These are phyloP conservation scores for Volvox africanus DNA, from an alignment of 139 green algal genomes.

Conservation along the genomic window DNA sequence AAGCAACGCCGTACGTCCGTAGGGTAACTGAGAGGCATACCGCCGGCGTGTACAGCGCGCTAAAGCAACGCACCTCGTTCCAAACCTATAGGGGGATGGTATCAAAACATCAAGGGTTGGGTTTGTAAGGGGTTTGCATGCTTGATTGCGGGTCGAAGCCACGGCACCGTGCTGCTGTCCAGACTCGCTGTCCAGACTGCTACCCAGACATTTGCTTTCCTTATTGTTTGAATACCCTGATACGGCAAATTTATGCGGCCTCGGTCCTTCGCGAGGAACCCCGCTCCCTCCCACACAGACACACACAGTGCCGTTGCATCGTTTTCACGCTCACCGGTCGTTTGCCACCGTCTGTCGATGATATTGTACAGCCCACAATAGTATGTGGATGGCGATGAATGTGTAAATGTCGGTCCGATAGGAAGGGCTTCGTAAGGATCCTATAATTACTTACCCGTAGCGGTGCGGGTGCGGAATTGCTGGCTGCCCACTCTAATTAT, in stretches of 20 bases:
- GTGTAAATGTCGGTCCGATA: neutral
- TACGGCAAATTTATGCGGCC: too few relatives aligned
- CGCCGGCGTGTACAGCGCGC: too few relatives aligned
- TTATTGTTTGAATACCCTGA: too few relatives aligned
- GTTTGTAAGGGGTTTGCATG: too few relatives aligned
- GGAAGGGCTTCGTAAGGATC: neutral
- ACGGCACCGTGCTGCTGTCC: too few relatives aligned
- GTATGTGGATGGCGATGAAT: neutral
- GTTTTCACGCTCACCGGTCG: neutral
- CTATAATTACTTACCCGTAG: neutral
- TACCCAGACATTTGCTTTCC: too few relatives aligned
- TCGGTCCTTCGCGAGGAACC: too few relatives aligned
- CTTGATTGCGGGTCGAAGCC: too few relatives aligned
- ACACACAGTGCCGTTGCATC: too few relatives aligned
- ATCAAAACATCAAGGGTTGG: neutral
- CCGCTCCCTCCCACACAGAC: too few relatives aligned
- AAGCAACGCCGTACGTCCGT: neutral
- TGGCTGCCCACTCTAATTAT: conserved; percentile 9
- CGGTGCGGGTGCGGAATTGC: conserved; percentile 29
- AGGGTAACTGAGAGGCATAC: neutral
- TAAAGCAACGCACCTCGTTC: conserved; percentile 18
- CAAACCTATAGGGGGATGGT: neutral
- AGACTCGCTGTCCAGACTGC: too few relatives aligned
- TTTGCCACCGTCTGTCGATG: conserved; percentile 39
- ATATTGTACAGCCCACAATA: neutral